phyloP scores from a whole-genome alignment of 768 basidiomycete genomes.

The Rhodotorula graminis region DNA sequence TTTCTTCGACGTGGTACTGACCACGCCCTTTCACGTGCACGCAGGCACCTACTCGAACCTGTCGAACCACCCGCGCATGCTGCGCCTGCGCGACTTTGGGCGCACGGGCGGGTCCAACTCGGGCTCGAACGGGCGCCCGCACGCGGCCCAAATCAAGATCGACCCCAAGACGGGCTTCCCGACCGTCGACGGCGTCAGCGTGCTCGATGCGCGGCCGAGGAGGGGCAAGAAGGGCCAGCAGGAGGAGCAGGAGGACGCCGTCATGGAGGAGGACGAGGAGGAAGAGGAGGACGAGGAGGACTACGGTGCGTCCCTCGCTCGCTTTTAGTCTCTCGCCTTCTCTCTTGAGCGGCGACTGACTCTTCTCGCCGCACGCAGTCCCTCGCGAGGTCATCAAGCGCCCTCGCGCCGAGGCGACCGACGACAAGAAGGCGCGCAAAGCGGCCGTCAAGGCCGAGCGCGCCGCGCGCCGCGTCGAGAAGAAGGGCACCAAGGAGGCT shows the following conservation, averaged over 20 bases:
- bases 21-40: neutral
- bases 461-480: slow-evolving; percentile 49
- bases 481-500: slow-evolving; percentile 50
- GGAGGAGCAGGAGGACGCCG: slow-evolving; percentile 10
- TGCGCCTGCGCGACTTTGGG: slow-evolving; percentile 58
- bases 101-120: too few species aligned
- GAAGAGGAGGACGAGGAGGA: slow-evolving; percentile 46
- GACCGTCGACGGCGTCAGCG: slow-evolving; percentile 49
- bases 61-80: slow-evolving; percentile 90
- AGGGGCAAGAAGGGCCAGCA: slow-evolving; percentile 25
- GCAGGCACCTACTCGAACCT: slow-evolving; percentile 92
- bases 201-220: slow-evolving; percentile 30
- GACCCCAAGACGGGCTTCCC: slow-evolving; percentile 77
- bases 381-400: slow-evolving; percentile 59
- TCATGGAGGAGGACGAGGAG: slow-evolving; percentile 45
- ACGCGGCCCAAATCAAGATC: slow-evolving; percentile 57
- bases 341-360: neutral
- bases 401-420: slow-evolving; percentile 63
- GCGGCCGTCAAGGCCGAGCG: slow-evolving; percentile 51
- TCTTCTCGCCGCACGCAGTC: slow-evolving; percentile 29
- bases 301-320: slow-evolving; percentile 19
- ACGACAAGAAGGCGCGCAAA: slow-evolving; percentile 52
- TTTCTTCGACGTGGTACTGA: neutral
- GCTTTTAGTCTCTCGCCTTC: neutral
- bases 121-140: too few species aligned